Evolutionary conservation across 192 early-diverging fungal species (phyloP).

Genomic region (Chytriomyces sp.): DNA sequence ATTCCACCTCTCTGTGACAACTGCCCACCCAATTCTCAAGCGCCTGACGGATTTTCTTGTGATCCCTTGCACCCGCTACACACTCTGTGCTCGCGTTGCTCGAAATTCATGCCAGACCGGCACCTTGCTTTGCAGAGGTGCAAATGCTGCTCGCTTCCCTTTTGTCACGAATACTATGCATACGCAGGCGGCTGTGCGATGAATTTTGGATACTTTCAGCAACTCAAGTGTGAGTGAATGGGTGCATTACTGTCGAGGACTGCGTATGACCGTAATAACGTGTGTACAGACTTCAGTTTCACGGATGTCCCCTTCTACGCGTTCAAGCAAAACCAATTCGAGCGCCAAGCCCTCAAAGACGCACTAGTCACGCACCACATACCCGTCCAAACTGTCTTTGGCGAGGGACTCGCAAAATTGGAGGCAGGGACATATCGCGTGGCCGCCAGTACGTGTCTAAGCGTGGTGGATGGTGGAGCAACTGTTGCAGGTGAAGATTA

Average conservation of each 20-base stretch:
- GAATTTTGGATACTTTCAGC: conserved; percentile 1
- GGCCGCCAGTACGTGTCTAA: neutral
- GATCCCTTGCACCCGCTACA: conserved; percentile 2
- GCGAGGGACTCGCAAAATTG: neutral
- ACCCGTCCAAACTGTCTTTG: neutral
- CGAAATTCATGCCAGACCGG: conserved; percentile 11
- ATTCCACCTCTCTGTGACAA: conserved; percentile 9
- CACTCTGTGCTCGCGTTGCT: conserved; percentile 10
- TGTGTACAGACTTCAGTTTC: conserved; percentile 12
- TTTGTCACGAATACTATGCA: conserved; percentile 13
- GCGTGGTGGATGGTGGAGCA: neutral
- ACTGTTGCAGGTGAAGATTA: conserved; percentile 9
- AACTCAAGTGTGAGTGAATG: neutral
- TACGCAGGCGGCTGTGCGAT: conserved; percentile 7
- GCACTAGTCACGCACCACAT: conserved; percentile 5
- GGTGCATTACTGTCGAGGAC: neutral
- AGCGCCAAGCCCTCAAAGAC: conserved; percentile 1
- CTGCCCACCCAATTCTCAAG: conserved; percentile 10
- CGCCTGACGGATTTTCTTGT: conserved; percentile 21
- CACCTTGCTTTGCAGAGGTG: neutral
- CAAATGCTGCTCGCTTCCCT: conserved; percentile 7
- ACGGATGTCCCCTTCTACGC: neutral
- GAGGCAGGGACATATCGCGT: neutral
- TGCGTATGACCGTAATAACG: neutral
- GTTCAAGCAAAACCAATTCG: conserved; percentile 2